Evolutionary conservation across 352 stramenopile species (phyloP), one percentile per base, ranked within the genome.

Genomic region (Achlya hypogyna): DNA sequence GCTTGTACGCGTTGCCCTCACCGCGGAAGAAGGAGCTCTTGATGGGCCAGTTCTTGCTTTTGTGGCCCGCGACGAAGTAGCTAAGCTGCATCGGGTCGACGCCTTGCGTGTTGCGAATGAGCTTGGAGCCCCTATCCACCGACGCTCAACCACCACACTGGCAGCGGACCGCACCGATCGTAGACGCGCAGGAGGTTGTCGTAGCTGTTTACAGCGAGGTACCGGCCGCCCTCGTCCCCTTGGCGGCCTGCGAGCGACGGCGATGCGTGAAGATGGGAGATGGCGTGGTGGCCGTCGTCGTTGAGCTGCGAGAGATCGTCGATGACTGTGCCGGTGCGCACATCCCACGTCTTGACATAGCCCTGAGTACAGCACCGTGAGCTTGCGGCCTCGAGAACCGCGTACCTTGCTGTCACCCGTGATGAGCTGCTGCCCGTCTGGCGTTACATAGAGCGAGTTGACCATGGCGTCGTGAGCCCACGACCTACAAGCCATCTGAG

Each of bases 1-100:
- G 73, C 72, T 92, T 92, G 75, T 94, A 92, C 69, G 91, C 91
- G 77, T 91, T 86, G 22, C 85, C 85, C 63, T 92, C 86, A 9
- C 86, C 86, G 40, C 84, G 81, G 72, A 95, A 96, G 68, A 96
- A 96, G 2, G 82, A 84, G 69, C 85, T 94, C 69, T 92, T 93
- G 65, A 96, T 94, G 8, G 87, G 87, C 87, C 87, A 96, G 69
- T 95, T 94, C 73, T 93, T 96, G 76, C 93, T 96, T 69, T 91
- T 93, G 72, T 96, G 85, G 52, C 87, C 81, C 34, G 81, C 84
- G 22, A 94, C 82, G 56, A 81, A 85, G 69, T 82, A 89, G 22
- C 84, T 78, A 25, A 94, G 70, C 54, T 92, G 83, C 70, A 94
- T 79, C 62, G 87, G 83, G 63, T 94, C 85, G 43, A 82, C 77